Percentiles rank a stretch among this genome's conserved stretches.
These are phyloP conservation scores for Chloromonas sp. DNA, from an alignment of 163 green algal genomes.

Conservation along the genomic window DNA sequence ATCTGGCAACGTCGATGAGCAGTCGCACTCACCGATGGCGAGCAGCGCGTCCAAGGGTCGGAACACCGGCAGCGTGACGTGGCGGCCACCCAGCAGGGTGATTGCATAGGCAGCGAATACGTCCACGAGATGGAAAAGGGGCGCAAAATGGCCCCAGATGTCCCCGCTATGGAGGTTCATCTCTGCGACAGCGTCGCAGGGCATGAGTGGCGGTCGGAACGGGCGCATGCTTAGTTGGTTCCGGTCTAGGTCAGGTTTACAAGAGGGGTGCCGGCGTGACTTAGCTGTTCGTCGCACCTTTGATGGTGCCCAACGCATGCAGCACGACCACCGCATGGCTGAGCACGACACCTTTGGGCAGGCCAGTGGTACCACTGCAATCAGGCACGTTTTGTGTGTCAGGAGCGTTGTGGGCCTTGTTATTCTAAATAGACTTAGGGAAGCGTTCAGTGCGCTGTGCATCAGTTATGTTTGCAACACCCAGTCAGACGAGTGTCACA, in stretches of 20 bases:
- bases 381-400: too few relatives aligned
- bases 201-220: too few relatives aligned
- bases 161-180: conserved; percentile 71
- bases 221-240: not conserved
- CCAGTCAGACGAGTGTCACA: not conserved
- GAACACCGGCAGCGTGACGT: conserved; percentile 73
- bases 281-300: conserved; percentile 20
- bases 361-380: conserved; percentile 65
- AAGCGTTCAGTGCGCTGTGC: too few relatives aligned
- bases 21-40: conserved; percentile 52
- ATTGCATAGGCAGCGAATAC: conserved; percentile 87
- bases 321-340: conserved; percentile 62
- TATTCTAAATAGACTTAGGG: too few relatives aligned
- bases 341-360: conserved; percentile 78
- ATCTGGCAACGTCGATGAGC: not conserved
- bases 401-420: too few relatives aligned
- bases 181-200: conserved; percentile 39
- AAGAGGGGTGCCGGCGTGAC: not conserved
- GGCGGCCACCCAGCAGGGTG: conserved; percentile 71
- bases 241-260: not conserved
- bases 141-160: conserved; percentile 83
- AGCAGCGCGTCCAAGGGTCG: conserved; percentile 49
- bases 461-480: too few relatives aligned
- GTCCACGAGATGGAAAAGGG: conserved; percentile 93
- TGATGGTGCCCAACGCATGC: conserved; percentile 74